Percentiles rank a stretch among this genome's conserved stretches.
These are phyloP conservation scores for Alternaria arborescens DNA, from an alignment of 2,329 filamentous ascomycete species.

Conservation along the genomic window DNA sequence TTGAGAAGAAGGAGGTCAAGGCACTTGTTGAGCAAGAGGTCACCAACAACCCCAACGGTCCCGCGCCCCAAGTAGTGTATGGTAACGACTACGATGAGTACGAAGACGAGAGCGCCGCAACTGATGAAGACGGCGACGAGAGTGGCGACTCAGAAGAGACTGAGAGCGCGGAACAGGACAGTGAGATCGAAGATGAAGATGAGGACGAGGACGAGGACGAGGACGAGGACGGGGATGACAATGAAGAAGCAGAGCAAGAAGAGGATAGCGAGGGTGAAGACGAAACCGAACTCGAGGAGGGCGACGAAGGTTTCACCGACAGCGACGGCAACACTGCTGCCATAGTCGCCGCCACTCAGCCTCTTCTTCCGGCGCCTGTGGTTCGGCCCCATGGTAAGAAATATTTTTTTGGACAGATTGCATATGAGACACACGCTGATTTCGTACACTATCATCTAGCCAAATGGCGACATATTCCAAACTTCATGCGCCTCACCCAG, in stretches of 20 bases:
- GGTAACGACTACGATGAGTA: slow-evolving; percentile 17
- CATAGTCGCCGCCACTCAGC: slow-evolving; percentile 1
- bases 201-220: slow-evolving; percentile 7
- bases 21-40: slow-evolving; percentile 22
- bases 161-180: slow-evolving; percentile 12
- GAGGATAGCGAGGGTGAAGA: neutral
- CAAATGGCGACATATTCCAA: slow-evolving; percentile 48
- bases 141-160: slow-evolving; percentile 19
- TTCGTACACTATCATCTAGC: neutral
- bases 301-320: slow-evolving; percentile 11
- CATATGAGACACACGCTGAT: neutral
- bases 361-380: slow-evolving; percentile 16
- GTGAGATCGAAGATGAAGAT: slow-evolving; percentile 12
- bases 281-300: neutral
- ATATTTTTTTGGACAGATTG: neutral
- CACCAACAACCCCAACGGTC: slow-evolving; percentile 19
- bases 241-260: slow-evolving; percentile 9
- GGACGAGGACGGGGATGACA: slow-evolving; percentile 10
- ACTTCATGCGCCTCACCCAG: slow-evolving; percentile 44
- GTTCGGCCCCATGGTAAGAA: slow-evolving; percentile 19
- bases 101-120: slow-evolving; percentile 17
- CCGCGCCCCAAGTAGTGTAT: slow-evolving; percentile 18
- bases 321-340: slow-evolving; percentile 12
- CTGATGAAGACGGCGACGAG: slow-evolving; percentile 20
- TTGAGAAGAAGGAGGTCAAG: slow-evolving; percentile 45